phyloP scores from a whole-genome alignment of 352 stramenopile genomes.

The Thraustochytrium sp. region DNA sequence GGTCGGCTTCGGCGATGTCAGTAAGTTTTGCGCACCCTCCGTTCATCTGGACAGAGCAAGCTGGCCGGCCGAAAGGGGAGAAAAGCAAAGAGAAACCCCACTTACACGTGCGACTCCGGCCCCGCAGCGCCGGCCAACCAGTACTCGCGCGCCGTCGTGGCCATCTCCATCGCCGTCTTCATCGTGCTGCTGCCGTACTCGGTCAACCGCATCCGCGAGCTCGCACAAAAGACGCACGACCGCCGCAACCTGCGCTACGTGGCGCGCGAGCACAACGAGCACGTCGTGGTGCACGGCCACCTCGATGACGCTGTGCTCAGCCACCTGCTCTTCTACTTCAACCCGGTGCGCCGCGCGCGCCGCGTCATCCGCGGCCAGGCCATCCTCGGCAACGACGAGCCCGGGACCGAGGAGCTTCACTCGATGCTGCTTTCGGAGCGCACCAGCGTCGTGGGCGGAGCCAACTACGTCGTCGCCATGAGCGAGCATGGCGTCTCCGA shows the following conservation, averaged over 20 bases:
- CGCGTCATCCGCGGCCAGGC: not conserved
- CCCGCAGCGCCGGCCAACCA: not conserved
- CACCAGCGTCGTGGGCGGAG: not conserved
- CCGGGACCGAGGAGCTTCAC: not conserved
- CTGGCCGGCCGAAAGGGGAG: not conserved
- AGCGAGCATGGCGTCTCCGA: not conserved
- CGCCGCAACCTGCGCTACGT: not conserved
- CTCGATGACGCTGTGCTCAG: not conserved
- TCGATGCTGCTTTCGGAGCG: not conserved
- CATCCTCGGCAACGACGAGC: not conserved
- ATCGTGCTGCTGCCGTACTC: slow-evolving; percentile 14
- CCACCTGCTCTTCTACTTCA: slow-evolving; percentile 33
- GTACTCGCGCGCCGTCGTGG: not conserved
- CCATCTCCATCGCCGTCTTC: slow-evolving; percentile 10
- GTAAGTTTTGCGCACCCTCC: no score
- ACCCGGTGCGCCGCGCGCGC: slow-evolving; percentile 17
- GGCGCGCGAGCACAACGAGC: not conserved
- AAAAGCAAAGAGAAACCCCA: not conserved
- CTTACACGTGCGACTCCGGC: not conserved
- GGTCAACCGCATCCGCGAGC: not conserved
- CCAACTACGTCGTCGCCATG: slow-evolving; percentile 31
- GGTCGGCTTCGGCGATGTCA: slow-evolving; percentile 19
- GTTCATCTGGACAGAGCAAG: no score
- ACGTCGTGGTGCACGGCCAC: slow-evolving; percentile 29
- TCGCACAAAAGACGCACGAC: not conserved